Percentiles rank a stretch among this genome's conserved stretches.
These are phyloP conservation scores for Colletotrichum viniferum DNA, from an alignment of 2,329 filamentous ascomycete genomes.

Conservation along the genomic window DNA sequence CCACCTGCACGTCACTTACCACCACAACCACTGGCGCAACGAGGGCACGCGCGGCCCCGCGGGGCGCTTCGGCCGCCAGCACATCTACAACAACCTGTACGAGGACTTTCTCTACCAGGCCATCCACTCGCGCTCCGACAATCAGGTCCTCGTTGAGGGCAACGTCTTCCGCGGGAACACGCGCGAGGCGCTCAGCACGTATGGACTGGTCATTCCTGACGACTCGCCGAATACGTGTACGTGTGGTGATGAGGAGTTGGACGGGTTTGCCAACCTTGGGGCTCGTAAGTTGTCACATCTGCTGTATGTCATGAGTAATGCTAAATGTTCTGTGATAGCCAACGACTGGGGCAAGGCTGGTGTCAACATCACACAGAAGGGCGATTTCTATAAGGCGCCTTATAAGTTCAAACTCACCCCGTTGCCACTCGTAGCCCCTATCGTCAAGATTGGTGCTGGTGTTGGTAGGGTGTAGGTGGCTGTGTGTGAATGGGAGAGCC, in stretches of 20 bases:
- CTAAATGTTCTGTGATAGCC: slow-evolving; percentile 24
- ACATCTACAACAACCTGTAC: slow-evolving; percentile 55
- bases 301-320: slow-evolving; percentile 12
- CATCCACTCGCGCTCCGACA: slow-evolving; percentile 52
- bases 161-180: slow-evolving; percentile 53
- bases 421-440: slow-evolving; percentile 41
- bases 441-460: slow-evolving; percentile 48
- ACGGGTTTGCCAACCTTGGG: slow-evolving; percentile 59
- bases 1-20: slow-evolving; percentile 51
- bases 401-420: slow-evolving; percentile 55
- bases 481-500: background rate
- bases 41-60: slow-evolving; percentile 51
- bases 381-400: slow-evolving; percentile 51
- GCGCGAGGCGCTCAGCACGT: slow-evolving; percentile 54
- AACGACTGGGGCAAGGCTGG: slow-evolving; percentile 52
- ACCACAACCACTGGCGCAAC: slow-evolving; percentile 54
- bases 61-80: slow-evolving; percentile 52
- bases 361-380: slow-evolving; percentile 57
- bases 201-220: slow-evolving; percentile 58
- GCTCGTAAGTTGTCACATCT: slow-evolving; percentile 42
- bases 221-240: slow-evolving; percentile 58
- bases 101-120: slow-evolving; percentile 51
- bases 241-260: slow-evolving; percentile 57
- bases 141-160: slow-evolving; percentile 53
- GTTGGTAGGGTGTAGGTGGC: slow-evolving; percentile 43